Conservation (phyloP, 2,329 filamentous ascomycete genomes). For the Dendrostoma leiphaemia region DNA sequence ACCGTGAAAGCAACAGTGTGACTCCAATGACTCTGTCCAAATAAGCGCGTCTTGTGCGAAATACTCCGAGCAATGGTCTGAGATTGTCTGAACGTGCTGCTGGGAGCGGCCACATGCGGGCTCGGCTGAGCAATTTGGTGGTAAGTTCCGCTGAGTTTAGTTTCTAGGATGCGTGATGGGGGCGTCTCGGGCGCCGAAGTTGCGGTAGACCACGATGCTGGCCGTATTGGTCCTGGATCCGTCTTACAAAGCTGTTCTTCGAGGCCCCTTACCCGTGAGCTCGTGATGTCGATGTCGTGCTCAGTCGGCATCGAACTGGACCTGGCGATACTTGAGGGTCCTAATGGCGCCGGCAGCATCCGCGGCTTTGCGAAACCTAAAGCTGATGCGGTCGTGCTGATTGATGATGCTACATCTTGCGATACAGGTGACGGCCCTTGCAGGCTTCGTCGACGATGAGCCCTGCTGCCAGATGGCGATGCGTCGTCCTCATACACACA, state of each 20-base stretch:
- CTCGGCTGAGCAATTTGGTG: constrained; percentile 35
- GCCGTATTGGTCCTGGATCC: constrained; percentile 11
- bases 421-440: not conserved
- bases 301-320: not conserved
- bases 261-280: constrained; percentile 38
- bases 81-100: not conserved
- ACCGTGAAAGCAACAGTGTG: constrained; percentile 3
- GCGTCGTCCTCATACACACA: constrained; percentile 32
- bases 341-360: not conserved
- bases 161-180: constrained; percentile 23
- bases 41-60: constrained; percentile 16
- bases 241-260: constrained; percentile 36
- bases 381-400: not conserved
- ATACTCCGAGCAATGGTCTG: constrained; percentile 2
- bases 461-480: too few species aligned
- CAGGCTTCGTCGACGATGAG: not conserved
- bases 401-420: not conserved
- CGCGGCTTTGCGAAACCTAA: not conserved
- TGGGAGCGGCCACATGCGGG: constrained; percentile 29
- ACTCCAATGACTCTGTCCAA: constrained; percentile 18
- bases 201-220: constrained; percentile 7
- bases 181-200: constrained; percentile 24
- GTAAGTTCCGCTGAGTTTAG: constrained; percentile 40
- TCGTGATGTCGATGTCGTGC: constrained; percentile 37
- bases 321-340: constrained; percentile 21